Percentiles rank a stretch among this genome's conserved stretches.
Evolutionary conservation across 2,329 filamentous ascomycete genomes (phyloP).

Genomic region (Harringtonia aguacate): DNA sequence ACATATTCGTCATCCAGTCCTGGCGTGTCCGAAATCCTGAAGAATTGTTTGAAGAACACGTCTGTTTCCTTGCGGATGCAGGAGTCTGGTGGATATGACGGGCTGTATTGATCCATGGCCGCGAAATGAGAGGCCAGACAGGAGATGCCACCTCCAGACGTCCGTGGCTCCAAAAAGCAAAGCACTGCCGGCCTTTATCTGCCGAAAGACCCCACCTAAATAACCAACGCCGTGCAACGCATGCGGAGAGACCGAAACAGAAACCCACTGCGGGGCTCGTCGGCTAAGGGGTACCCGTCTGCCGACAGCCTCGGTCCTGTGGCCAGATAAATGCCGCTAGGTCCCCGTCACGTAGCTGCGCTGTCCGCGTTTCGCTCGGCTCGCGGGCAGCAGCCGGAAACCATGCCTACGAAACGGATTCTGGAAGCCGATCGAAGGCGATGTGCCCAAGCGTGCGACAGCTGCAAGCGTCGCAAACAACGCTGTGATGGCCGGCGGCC

Average conservation of each 20-base stretch:
- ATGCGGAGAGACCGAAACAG: too few species aligned
- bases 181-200: too few species aligned
- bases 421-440: constrained; percentile 14
- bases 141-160: too few species aligned
- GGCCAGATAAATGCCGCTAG: too few species aligned
- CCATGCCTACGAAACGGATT: constrained; percentile 12
- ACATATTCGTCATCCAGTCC: constrained; percentile 19
- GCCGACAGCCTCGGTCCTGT: too few species aligned
- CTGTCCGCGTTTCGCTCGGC: too few species aligned
- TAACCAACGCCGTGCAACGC: too few species aligned
- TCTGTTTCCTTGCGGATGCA: constrained; percentile 14
- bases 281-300: too few species aligned
- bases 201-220: too few species aligned
- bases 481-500: constrained; percentile 18
- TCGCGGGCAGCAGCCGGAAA: background rate
- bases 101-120: background rate
- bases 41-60: constrained; percentile 20
- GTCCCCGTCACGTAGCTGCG: too few species aligned
- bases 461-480: constrained; percentile 19
- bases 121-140: background rate
- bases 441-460: constrained; percentile 16
- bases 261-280: too few species aligned
- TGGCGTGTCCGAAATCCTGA: constrained; percentile 19
- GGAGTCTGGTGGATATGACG: constrained; percentile 1
- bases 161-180: too few species aligned